Percentiles rank a stretch among this genome's conserved stretches.
These are phyloP conservation scores for Microthyrium microscopicum DNA, from an alignment of 2,329 filamentous ascomycete genomes.

Conservation along the genomic window DNA sequence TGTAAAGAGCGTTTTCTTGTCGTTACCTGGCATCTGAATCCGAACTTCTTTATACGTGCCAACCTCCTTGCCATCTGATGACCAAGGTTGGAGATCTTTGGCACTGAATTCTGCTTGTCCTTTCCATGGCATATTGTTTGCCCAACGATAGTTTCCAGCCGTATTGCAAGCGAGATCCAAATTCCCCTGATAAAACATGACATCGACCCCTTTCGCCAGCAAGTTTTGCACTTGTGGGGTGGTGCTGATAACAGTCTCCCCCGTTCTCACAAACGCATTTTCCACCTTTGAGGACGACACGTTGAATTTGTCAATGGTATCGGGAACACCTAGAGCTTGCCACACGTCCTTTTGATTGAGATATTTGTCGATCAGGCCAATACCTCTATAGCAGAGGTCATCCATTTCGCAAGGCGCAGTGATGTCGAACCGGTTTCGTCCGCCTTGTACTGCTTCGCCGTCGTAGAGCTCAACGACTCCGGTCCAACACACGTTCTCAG, in stretches of 20 bases:
- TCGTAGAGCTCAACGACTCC: constrained; percentile 25
- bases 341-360: constrained; percentile 19
- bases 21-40: constrained; percentile 11
- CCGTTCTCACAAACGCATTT: constrained; percentile 15
- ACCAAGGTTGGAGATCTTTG: constrained; percentile 16
- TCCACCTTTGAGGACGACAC: constrained; percentile 14
- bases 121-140: constrained; percentile 26
- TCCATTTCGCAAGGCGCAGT: constrained; percentile 22
- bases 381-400: constrained; percentile 22
- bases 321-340: constrained; percentile 18
- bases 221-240: constrained; percentile 20
- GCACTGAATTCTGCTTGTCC: constrained; percentile 26
- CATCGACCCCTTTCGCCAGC: constrained; percentile 20
- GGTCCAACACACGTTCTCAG: constrained; percentile 20
- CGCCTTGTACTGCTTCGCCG: constrained; percentile 22
- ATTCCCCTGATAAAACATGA: constrained; percentile 25
- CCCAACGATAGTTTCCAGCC: constrained; percentile 23
- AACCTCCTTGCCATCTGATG: constrained; percentile 13
- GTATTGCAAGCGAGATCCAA: constrained; percentile 26
- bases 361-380: constrained; percentile 16
- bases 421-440: constrained; percentile 29
- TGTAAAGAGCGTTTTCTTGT: constrained; percentile 17
- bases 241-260: constrained; percentile 15
- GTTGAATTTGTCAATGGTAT: constrained; percentile 18
- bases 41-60: constrained; percentile 21